These are phyloP conservation scores for Termitomyces sp. DNA, from an alignment of 1,284 basidiomycete genomes.

Conservation along the genomic window DNA sequence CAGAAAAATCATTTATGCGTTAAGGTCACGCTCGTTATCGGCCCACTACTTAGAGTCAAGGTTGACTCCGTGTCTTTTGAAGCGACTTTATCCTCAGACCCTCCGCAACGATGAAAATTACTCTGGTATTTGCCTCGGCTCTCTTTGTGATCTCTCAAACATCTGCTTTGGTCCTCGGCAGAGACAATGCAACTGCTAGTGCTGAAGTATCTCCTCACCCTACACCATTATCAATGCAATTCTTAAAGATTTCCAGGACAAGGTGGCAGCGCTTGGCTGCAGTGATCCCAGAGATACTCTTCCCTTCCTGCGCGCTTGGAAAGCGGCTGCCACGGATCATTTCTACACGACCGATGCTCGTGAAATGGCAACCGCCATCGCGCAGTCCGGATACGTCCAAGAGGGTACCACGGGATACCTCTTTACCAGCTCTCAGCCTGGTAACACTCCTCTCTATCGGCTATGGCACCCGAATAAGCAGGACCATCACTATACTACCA, in stretches of 20 bases:
- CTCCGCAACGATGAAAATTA: not conserved
- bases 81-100: not conserved
- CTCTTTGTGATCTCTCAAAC: not conserved
- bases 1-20: no score
- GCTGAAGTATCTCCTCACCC: not conserved
- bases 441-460: slow-evolving; percentile 12
- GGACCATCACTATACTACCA: slow-evolving; percentile 14
- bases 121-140: not conserved
- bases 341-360: slow-evolving; percentile 12
- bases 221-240: not conserved
- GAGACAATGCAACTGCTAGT: not conserved
- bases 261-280: not conserved
- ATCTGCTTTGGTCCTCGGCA: not conserved
- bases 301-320: slow-evolving; percentile 4
- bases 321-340: not conserved
- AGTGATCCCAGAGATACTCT: slow-evolving; percentile 7
- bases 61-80: not conserved
- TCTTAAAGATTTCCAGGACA: not conserved
- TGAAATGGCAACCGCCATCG: slow-evolving; percentile 7
- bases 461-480: not conserved
- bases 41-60: no score
- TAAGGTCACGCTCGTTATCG: no score
- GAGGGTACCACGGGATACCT: slow-evolving; percentile 12
- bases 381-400: not conserved
- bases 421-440: slow-evolving; percentile 1